Percentiles rank a stretch among this genome's conserved stretches.
Evolutionary conservation across 257 asterid species (phyloP).

Genomic region (Anisodus acutangulus): DNA sequence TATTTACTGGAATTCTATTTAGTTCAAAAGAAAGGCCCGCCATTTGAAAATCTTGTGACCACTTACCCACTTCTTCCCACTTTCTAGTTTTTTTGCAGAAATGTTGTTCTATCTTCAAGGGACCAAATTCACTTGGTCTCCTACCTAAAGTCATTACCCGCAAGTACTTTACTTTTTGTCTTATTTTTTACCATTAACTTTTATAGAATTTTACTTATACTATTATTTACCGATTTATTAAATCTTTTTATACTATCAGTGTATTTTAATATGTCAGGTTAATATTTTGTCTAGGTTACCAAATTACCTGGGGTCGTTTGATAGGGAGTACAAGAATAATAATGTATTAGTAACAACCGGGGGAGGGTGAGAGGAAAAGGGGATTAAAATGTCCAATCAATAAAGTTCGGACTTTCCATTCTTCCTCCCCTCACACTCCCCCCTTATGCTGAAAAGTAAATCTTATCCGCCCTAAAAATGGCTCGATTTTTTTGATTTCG

Average conservation of each 20-base stretch:
- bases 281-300: too few species aligned
- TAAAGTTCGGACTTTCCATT: neutral
- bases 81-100: slow-evolving; percentile 35
- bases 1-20: slow-evolving; percentile 23
- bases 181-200: neutral
- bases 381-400: neutral
- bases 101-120: slow-evolving; percentile 31
- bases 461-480: too few species aligned
- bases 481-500: too few species aligned
- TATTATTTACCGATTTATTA: neutral
- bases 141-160: neutral
- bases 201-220: neutral
- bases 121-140: slow-evolving; percentile 34
- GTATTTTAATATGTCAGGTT: too few species aligned
- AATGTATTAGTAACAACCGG: too few species aligned
- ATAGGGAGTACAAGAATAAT: too few species aligned
- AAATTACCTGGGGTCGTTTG: too few species aligned
- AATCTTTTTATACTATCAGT: neutral
- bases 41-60: slow-evolving; percentile 67
- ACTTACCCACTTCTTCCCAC: slow-evolving; percentile 55
- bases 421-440: neutral
- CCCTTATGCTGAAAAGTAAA: neutral
- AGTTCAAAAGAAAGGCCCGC: slow-evolving; percentile 78
- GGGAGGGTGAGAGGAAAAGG: neutral
- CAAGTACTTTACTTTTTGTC: neutral